These are phyloP conservation scores for Diophrys appendiculata DNA, from an alignment of 73 alveolate genomes.

Conservation along the genomic window DNA sequence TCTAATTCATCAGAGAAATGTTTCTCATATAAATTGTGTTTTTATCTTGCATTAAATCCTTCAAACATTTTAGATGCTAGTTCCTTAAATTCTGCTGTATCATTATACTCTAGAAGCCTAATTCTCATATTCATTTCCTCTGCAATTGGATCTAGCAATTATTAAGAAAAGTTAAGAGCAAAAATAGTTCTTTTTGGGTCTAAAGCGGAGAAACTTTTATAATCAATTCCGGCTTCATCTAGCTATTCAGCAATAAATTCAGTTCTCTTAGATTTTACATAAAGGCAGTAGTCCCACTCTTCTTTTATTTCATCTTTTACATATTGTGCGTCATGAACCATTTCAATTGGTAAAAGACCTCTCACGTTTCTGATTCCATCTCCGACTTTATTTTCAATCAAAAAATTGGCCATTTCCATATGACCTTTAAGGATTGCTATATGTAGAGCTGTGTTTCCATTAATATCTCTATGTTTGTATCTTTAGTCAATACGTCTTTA, in stretches of 20 bases:
- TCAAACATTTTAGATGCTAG: not conserved
- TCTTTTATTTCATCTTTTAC: not conserved
- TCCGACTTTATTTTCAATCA: not conserved
- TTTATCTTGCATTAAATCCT: not conserved
- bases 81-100: not conserved
- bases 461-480: not conserved
- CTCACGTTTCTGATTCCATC: conserved; percentile 16
- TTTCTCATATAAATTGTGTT: not conserved
- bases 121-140: not conserved
- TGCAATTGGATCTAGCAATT: not conserved
- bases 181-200: not conserved
- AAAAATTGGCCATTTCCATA: conserved; percentile 5
- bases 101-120: not conserved
- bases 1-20: not conserved
- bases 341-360: conserved; percentile 31
- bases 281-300: not conserved
- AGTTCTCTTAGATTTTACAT: not conserved
- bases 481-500: not conserved
- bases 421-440: conserved; percentile 18
- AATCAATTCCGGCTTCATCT: not conserved
- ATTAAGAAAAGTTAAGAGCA: not conserved
- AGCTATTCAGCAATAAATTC: not conserved
- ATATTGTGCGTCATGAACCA: not conserved
- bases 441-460: conserved; percentile 34
- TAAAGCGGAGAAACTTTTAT: not conserved